Evolutionary conservation across 2,329 filamentous ascomycete genomes (phyloP).

Genomic region (Clathrospora elynae): DNA sequence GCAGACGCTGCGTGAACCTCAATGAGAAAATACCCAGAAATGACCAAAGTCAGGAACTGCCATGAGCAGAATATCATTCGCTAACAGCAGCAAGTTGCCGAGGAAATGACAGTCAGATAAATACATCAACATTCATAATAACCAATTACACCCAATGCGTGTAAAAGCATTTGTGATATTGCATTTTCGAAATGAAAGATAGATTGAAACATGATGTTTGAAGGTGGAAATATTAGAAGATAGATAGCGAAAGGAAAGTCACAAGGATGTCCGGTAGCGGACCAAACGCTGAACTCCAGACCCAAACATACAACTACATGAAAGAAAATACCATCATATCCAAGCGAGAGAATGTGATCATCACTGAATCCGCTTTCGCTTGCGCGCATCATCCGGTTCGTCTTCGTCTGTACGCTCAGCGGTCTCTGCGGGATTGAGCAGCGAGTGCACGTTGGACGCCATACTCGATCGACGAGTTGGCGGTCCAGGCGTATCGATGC

Average conservation of each 20-base stretch:
- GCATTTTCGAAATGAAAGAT: too few relatives aligned
- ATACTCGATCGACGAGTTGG: constrained; percentile 72
- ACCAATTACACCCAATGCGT: too few relatives aligned
- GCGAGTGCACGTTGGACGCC: constrained; percentile 70
- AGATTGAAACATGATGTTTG: constrained; percentile 4
- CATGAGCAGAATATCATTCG: too few relatives aligned
- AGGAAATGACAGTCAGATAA: too few relatives aligned
- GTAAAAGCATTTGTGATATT: too few relatives aligned
- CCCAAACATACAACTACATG: constrained; percentile 18
- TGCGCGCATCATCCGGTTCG: constrained; percentile 64
- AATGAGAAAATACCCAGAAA: too few relatives aligned
- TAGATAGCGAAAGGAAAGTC: not conserved
- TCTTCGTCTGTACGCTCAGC: constrained; percentile 69
- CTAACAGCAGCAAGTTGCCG: too few relatives aligned
- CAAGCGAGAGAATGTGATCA: constrained; percentile 9
- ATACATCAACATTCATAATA: too few relatives aligned
- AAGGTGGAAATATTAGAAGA: not conserved
- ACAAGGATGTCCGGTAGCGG: not conserved
- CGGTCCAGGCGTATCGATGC: constrained; percentile 60
- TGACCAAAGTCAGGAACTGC: too few relatives aligned
- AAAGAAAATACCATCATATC: constrained; percentile 7
- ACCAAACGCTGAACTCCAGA: constrained; percentile 1
- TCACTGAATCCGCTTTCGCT: constrained; percentile 58
- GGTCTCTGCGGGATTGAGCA: constrained; percentile 71
- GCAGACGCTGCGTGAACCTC: too few relatives aligned